Evolutionary conservation across 495 filamentous ascomycete genomes (phyloP).

Genomic region (Penicillium canescens): DNA sequence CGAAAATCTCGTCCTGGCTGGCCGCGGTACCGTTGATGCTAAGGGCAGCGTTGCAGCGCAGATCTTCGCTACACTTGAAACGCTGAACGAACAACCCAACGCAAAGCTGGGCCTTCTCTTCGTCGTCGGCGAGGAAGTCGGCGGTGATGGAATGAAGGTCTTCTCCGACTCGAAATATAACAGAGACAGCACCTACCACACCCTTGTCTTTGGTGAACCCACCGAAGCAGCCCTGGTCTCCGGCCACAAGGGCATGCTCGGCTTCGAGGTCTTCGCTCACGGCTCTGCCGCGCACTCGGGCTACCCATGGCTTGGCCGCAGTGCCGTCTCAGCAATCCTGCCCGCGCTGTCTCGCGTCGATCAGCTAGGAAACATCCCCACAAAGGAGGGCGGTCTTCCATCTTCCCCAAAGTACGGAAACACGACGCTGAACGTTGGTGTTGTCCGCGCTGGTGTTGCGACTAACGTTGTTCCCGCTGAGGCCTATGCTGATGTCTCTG

Average conservation of each 20-base stretch:
- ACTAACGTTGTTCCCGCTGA: conserved; percentile 80
- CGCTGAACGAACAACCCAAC: conserved; percentile 47
- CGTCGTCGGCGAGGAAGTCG: conserved; percentile 85
- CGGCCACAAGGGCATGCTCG: conserved; percentile 84
- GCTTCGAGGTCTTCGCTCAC: conserved; percentile 60
- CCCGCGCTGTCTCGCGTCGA: conserved; percentile 64
- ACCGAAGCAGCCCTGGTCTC: conserved; percentile 83
- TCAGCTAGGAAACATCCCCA: conserved; percentile 47
- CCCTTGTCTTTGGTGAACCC: conserved; percentile 87
- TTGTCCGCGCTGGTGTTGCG: conserved; percentile 78
- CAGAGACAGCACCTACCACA: conserved; percentile 47
- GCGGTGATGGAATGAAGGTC: conserved; percentile 79
- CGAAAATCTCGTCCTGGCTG: conserved; percentile 54
- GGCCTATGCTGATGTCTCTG: conserved; percentile 64
- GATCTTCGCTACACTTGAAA: conserved; percentile 64
- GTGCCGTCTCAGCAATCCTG: conserved; percentile 73
- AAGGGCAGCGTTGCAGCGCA: conserved; percentile 86
- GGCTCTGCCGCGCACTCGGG: conserved; percentile 86
- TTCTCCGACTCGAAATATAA: conserved; percentile 46
- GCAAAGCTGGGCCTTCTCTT: conserved; percentile 70
- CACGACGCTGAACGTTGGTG: conserved; percentile 84
- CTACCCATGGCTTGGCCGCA: conserved; percentile 83
- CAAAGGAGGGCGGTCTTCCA: conserved; percentile 59
- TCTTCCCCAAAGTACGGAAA: conserved; percentile 74
- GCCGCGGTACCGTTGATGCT: conserved; percentile 86